Percentiles rank a stretch among this genome's conserved stretches.
Evolutionary conservation across 2,329 filamentous ascomycete genomes (phyloP).

Genomic region (Alternaria gaisen): DNA sequence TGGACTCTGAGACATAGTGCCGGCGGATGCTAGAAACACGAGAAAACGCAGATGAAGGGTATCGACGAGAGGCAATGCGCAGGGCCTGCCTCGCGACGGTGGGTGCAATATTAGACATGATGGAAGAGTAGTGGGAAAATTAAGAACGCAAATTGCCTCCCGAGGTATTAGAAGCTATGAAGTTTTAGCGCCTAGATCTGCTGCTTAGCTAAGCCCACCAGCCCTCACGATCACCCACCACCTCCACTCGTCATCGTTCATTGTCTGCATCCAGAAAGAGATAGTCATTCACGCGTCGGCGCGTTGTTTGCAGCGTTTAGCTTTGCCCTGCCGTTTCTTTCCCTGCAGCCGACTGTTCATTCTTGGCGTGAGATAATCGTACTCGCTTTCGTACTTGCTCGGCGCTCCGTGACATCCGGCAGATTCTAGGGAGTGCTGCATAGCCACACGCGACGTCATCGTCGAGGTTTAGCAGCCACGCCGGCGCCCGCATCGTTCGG

Average conservation of each 20-base stretch:
- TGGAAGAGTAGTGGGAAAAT: slow-evolving; percentile 22
- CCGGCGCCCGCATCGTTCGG: slow-evolving; percentile 35
- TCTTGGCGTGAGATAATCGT: not conserved
- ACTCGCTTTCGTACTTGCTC: slow-evolving; percentile 11
- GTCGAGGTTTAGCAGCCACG: slow-evolving; percentile 30
- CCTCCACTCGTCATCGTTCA: slow-evolving; percentile 1
- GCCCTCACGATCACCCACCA: not conserved
- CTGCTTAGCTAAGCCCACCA: not conserved
- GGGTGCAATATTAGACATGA: slow-evolving; percentile 65
- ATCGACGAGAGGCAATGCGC: slow-evolving; percentile 62
- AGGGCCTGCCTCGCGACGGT: slow-evolving; percentile 79
- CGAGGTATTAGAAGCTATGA: slow-evolving; percentile 9
- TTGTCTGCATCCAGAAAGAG: slow-evolving; percentile 11
- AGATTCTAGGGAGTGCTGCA: slow-evolving; percentile 10
- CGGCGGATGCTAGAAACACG: slow-evolving; percentile 60
- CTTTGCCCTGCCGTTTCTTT: not conserved
- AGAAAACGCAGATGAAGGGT: slow-evolving; percentile 54
- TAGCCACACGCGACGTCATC: slow-evolving; percentile 20
- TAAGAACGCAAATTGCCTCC: slow-evolving; percentile 10
- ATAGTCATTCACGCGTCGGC: slow-evolving; percentile 1
- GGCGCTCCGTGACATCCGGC: slow-evolving; percentile 16
- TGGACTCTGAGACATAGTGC: slow-evolving; percentile 85
- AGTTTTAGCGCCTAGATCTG: slow-evolving; percentile 3
- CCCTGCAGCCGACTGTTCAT: not conserved
- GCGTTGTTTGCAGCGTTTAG: not conserved